Percentiles rank a stretch among this genome's conserved stretches.
Conservation (phyloP, 164 flowering plant genomes). For the Macadamia tetraphylla region DNA sequence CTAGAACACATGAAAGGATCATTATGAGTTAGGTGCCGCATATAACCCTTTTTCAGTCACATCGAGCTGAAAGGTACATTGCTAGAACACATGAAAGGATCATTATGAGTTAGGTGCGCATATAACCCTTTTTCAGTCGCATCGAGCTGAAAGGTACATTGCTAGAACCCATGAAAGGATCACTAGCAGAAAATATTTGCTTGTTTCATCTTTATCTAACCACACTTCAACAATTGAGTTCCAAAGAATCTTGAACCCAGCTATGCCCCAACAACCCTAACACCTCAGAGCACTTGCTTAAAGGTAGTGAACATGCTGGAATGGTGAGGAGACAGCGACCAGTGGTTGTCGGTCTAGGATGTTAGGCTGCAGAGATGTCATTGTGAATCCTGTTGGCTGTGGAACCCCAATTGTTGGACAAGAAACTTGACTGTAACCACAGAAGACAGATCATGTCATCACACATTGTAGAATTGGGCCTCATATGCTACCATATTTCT, state of each 20-base stretch:
- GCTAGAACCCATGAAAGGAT: no score
- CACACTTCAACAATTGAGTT: neutral
- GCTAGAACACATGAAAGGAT: no score
- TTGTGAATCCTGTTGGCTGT: conserved; percentile 46
- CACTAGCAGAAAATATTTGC: no score
- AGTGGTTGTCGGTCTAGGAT: conserved; percentile 32
- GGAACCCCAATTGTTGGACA: conserved; percentile 39
- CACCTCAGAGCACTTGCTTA: conserved; percentile 18
- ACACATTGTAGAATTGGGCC: neutral
- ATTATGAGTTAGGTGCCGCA: no score
- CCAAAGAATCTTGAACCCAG: neutral
- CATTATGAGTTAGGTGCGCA: no score
- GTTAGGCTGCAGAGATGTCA: conserved; percentile 44
- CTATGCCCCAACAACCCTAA: neutral
- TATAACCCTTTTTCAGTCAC: no score
- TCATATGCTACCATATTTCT: neutral
- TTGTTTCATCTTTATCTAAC: neutral
- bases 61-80: no score
- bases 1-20: no score
- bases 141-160: no score
- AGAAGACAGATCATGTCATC: neutral
- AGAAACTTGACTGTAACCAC: conserved; percentile 34
- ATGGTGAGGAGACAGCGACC: conserved; percentile 45
- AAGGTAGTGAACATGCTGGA: conserved; percentile 38
- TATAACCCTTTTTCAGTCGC: no score